Evolutionary conservation across 129 eudicot genomes (phyloP).

Genomic region (Silybum marianum): DNA sequence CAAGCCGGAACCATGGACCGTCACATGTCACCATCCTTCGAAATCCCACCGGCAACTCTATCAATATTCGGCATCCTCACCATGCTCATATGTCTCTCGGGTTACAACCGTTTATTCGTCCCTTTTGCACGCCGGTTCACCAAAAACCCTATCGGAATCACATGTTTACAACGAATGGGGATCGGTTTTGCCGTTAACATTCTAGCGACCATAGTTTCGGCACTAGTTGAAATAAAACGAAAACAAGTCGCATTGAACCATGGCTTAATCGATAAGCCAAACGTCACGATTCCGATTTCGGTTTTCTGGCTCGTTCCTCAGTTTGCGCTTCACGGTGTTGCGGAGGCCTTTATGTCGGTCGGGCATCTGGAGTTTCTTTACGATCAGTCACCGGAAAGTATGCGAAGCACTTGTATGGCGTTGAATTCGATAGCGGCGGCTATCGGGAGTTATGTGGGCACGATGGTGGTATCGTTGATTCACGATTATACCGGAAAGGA

Average conservation of each 20-base stretch:
- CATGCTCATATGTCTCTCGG: conserved; percentile 54
- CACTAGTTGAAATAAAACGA: conserved; percentile 66
- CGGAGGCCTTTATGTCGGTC: conserved; percentile 70
- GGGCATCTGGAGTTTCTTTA: conserved; percentile 91
- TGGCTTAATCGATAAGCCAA: conserved; percentile 62
- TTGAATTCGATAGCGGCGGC: conserved; percentile 56
- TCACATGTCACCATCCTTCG: conserved; percentile 69
- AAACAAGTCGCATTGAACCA: conserved; percentile 63
- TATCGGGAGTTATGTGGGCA: conserved; percentile 67
- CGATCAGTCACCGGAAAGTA: conserved; percentile 91
- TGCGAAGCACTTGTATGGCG: conserved; percentile 88
- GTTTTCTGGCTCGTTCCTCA: conserved; percentile 92
- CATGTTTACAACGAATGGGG: conserved; percentile 87
- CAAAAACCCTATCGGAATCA: conserved; percentile 65
- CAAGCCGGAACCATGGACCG: conserved; percentile 98
- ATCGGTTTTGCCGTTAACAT: conserved; percentile 72
- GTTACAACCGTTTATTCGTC: conserved; percentile 73
- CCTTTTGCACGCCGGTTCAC: conserved; percentile 74
- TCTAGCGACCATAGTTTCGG: conserved; percentile 59
- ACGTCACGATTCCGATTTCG: conserved; percentile 62
- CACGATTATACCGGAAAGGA: conserved; percentile 67
- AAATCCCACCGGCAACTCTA: conserved; percentile 85
- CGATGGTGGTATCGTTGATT: conserved; percentile 65
- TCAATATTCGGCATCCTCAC: conserved; percentile 63
- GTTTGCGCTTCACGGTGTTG: conserved; percentile 67